phyloP scores from a whole-genome alignment of 306 rosid species.

The Malus asiatica region DNA sequence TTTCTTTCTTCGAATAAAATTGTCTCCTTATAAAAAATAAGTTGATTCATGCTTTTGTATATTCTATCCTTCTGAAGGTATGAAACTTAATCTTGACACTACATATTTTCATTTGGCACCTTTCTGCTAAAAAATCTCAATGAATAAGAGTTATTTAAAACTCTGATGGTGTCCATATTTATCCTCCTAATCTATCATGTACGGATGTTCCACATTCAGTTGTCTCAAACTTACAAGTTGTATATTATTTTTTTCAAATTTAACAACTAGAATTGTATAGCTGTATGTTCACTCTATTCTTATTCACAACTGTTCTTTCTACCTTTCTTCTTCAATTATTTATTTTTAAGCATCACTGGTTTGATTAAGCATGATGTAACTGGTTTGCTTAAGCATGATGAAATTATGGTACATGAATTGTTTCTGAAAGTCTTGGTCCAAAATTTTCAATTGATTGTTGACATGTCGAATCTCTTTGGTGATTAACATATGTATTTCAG shows the following conservation, averaged over 20 bases:
- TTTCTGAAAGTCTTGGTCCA: background rate
- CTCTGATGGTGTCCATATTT: background rate
- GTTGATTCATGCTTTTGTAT: background rate
- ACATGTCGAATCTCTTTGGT: background rate
- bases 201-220: background rate
- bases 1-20: too few relatives aligned
- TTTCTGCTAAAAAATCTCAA: background rate
- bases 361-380: too few relatives aligned
- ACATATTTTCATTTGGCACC: background rate
- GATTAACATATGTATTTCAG: background rate
- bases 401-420: background rate
- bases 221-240: background rate
- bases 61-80: background rate
- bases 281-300: background rate
- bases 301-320: background rate
- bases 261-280: background rate
- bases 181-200: background rate
- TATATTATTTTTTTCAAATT: background rate
- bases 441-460: background rate
- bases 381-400: background rate
- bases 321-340: background rate
- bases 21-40: too few relatives aligned
- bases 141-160: background rate
- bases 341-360: background rate
- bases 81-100: conserved; percentile 1